Evolutionary conservation across 2,329 filamentous ascomycete genomes (phyloP), one percentile per base, ranked within the genome.

Genomic region (Xylaria sp.): DNA sequence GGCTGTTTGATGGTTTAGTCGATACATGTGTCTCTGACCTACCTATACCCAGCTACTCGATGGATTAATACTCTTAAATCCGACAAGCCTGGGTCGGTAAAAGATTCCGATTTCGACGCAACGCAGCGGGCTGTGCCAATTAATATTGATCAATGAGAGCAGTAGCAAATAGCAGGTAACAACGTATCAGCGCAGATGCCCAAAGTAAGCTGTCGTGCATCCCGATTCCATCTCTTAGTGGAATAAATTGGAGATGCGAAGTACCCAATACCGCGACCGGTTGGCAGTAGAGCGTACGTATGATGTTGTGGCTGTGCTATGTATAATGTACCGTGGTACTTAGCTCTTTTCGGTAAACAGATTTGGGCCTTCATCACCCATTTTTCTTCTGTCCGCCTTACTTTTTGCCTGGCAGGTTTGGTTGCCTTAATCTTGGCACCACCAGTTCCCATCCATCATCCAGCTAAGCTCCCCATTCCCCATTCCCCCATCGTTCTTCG

Each of bases 361-460:
- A 13, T 57, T 59, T 56, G 40, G 42, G 62, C 51, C 10, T 33
- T 33, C 33, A 28, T 58, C 31, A 28, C 51, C 44, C 10, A 6
- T 40, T 26, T n/a, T 20, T 20, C 38, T 33, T 31, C 48, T 28
- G 67, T 65, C 57, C 69, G 69, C 71, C 67, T 65, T 59, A 71
- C 60, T 67, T 66, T 67, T 67, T 68, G 71, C 69, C 71, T 72
- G 63, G 64, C 59, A 28, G 69, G 69, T 66, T 73, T 73, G 71
- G 67, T 70, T 73, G 69, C 71, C 71, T 72, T 71, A 63, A 65
- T 73, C 67, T 72, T 70, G 70, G 68, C 68, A 46, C 40, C 51
- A 33, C 53, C 56, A 38, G 46, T 48, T 62, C 44, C 51, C 57
- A 54, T 46, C 23, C 46, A 11, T 7, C 28, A 17, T 36, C 51